Evolutionary conservation across 176 grass and related monocot species (phyloP).

Genomic region (Coix lacrymajobi): DNA sequence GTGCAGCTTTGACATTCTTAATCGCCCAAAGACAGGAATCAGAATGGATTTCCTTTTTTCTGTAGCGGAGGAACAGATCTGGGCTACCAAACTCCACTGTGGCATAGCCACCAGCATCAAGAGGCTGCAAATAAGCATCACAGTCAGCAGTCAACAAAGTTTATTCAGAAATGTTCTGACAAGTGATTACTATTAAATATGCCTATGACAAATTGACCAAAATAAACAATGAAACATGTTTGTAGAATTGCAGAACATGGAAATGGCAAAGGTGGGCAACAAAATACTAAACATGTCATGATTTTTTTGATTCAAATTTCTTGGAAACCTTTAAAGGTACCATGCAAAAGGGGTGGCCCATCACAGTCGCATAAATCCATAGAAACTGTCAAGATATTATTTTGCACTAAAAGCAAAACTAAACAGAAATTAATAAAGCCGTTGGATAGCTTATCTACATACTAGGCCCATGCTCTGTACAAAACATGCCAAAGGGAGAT

Average conservation of each 20-base stretch:
- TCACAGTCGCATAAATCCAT: neutral
- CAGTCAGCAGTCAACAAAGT: neutral
- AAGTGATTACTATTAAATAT: neutral
- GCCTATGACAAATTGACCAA: neutral
- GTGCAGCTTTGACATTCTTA: slow-evolving; percentile 1
- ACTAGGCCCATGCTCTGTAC: neutral
- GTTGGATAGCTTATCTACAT: neutral
- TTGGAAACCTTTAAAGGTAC: neutral
- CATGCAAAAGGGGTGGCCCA: neutral
- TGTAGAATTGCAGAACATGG: neutral
- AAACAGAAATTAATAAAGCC: neutral
- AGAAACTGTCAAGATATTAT: neutral
- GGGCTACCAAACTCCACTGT: slow-evolving; percentile 42
- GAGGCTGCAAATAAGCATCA: slow-evolving; percentile 48
- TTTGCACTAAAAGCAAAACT: neutral
- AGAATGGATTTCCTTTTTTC: slow-evolving; percentile 27
- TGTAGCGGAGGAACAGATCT: slow-evolving; percentile 55
- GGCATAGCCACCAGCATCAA: slow-evolving; percentile 51
- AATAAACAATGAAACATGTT: neutral
- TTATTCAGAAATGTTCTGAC: neutral
- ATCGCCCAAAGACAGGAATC: slow-evolving; percentile 41
- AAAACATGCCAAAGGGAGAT: neutral
- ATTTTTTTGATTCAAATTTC: neutral
- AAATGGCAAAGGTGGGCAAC: neutral
- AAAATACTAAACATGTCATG: neutral